These are phyloP conservation scores for Epichloe gansuensis DNA, from an alignment of 2,329 filamentous ascomycete species.

Conservation along the genomic window DNA sequence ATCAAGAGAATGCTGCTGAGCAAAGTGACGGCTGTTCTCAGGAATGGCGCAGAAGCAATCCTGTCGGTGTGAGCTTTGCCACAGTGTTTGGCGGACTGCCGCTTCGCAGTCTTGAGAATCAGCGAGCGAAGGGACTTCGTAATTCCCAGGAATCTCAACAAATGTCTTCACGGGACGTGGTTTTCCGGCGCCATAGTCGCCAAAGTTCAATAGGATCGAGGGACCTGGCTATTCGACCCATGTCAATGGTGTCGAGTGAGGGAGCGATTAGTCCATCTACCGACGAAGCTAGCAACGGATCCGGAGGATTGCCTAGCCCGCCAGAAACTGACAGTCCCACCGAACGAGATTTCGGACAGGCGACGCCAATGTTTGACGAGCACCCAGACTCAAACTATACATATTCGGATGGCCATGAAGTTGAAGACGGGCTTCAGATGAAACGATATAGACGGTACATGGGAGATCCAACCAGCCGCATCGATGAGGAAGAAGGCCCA, in stretches of 20 bases:
- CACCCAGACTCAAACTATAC: constrained; percentile 18
- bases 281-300: constrained; percentile 22
- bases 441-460: constrained; percentile 22
- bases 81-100: constrained; percentile 26
- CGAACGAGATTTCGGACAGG: constrained; percentile 15
- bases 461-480: constrained; percentile 21
- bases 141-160: constrained; percentile 5
- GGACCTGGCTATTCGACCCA: constrained; percentile 5
- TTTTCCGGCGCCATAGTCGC: constrained; percentile 3
- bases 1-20: constrained; percentile 10
- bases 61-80: constrained; percentile 17
- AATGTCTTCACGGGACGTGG: not conserved
- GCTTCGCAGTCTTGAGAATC: constrained; percentile 17
- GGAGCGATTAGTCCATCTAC: constrained; percentile 23
- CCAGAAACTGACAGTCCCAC: constrained; percentile 23
- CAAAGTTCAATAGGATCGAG: constrained; percentile 5
- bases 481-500: constrained; percentile 24
- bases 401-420: constrained; percentile 17
- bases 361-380: constrained; percentile 13
- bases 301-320: constrained; percentile 21
- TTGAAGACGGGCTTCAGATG: constrained; percentile 23
- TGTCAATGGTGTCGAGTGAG: constrained; percentile 19
- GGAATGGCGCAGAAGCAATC: constrained; percentile 8
- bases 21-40: constrained; percentile 14
- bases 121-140: constrained; percentile 12